Evolutionary conservation across 2,329 filamentous ascomycete genomes (phyloP).

Genomic region (Verticillium alfalfae): DNA sequence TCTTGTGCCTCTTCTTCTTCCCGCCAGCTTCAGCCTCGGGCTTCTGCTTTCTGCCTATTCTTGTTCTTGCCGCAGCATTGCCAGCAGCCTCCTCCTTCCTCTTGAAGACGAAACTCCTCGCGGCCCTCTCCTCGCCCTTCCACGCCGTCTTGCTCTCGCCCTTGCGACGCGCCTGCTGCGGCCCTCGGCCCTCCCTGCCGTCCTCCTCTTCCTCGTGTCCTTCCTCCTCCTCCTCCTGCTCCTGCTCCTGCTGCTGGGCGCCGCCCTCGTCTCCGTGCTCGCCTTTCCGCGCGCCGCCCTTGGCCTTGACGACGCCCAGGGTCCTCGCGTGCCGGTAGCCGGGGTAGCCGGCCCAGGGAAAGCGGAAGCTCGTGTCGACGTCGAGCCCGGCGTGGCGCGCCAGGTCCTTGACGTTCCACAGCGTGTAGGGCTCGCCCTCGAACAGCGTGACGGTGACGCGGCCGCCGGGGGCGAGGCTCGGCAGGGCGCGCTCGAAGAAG

Average conservation of each 20-base stretch:
- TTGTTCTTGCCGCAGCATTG: slow-evolving; percentile 20
- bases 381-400: slow-evolving; percentile 70
- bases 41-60: slow-evolving; percentile 17
- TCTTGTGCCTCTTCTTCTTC: slow-evolving; percentile 16
- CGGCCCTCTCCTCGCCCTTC: slow-evolving; percentile 35
- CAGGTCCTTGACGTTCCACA: slow-evolving; percentile 91
- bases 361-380: slow-evolving; percentile 65
- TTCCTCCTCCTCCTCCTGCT: neutral
- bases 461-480: slow-evolving; percentile 48
- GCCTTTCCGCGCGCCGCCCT: slow-evolving; percentile 39
- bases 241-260: neutral
- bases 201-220: neutral
- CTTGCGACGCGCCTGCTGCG: neutral
- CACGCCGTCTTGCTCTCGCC: slow-evolving; percentile 18
- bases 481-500: slow-evolving; percentile 55
- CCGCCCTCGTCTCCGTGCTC: slow-evolving; percentile 31
- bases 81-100: slow-evolving; percentile 44
- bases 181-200: neutral
- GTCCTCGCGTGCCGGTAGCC: slow-evolving; percentile 72
- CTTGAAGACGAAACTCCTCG: slow-evolving; percentile 58
- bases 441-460: slow-evolving; percentile 79
- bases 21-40: slow-evolving; percentile 19
- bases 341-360: slow-evolving; percentile 62
- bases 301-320: slow-evolving; percentile 44
- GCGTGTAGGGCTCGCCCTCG: slow-evolving; percentile 87